phyloP scores from a whole-genome alignment of 352 stramenopile genomes.

The Phytophthora quininea region DNA sequence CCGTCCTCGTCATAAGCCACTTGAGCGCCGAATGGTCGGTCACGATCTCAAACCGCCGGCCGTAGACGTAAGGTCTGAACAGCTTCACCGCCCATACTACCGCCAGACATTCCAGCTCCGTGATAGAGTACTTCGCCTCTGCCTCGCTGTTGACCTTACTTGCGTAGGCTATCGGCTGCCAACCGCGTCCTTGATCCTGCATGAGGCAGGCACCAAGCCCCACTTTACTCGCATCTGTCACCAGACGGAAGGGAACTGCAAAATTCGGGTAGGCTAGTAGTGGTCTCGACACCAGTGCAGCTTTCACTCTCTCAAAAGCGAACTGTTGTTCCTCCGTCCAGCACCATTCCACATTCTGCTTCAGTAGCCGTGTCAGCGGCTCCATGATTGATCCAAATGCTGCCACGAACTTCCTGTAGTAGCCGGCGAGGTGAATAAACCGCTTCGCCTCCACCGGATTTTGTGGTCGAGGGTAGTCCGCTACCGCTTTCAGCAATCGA shows the following conservation, averaged over 20 bases:
- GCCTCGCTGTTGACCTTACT: slow-evolving; percentile 18
- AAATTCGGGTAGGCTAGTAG: slow-evolving; percentile 31
- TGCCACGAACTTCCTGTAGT: slow-evolving; percentile 23
- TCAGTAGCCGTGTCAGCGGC: slow-evolving; percentile 21
- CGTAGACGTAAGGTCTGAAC: slow-evolving; percentile 29
- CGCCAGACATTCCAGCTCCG: slow-evolving; percentile 26
- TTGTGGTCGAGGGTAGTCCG: slow-evolving; percentile 7
- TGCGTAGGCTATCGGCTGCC: slow-evolving; percentile 20
- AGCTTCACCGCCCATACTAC: slow-evolving; percentile 27
- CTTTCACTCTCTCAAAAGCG: slow-evolving; percentile 25
- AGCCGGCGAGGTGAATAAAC: slow-evolving; percentile 28
- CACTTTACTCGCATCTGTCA: slow-evolving; percentile 24
- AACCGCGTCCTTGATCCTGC: slow-evolving; percentile 11
- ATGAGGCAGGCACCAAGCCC: slow-evolving; percentile 24
- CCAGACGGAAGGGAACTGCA: slow-evolving; percentile 23
- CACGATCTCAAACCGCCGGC: slow-evolving; percentile 14
- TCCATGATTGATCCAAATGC: slow-evolving; percentile 19
- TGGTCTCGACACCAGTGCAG: background rate
- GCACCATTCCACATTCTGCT: slow-evolving; percentile 18
- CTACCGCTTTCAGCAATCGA: slow-evolving; percentile 4
- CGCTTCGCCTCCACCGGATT: slow-evolving; percentile 7
- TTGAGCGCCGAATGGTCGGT: slow-evolving; percentile 29
- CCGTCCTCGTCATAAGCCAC: slow-evolving; percentile 21
- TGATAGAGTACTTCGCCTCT: slow-evolving; percentile 27
- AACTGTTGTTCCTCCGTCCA: slow-evolving; percentile 22